Percentiles rank a stretch among this genome's conserved stretches.
These are phyloP conservation scores for Candida sanyaensis DNA, from an alignment of 1,139 yeast genomes.

Conservation along the genomic window DNA sequence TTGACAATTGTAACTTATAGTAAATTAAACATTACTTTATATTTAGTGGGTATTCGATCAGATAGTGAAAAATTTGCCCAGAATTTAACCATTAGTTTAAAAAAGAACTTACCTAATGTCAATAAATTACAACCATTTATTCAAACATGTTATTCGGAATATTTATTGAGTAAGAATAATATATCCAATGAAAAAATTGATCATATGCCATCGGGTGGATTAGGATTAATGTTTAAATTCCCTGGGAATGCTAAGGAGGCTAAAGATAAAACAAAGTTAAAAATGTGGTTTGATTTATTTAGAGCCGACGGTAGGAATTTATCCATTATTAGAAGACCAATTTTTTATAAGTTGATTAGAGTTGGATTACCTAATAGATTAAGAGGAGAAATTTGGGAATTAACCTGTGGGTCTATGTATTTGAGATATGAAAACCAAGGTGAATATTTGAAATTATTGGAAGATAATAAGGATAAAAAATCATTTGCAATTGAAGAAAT, in stretches of 20 bases:
- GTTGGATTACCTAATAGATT: slow-evolving; percentile 91
- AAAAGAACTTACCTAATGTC: slow-evolving; percentile 65
- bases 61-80: slow-evolving; percentile 82
- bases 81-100: slow-evolving; percentile 60
- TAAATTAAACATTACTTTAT: slow-evolving; percentile 62
- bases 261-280: slow-evolving; percentile 82
- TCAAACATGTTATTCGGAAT: slow-evolving; percentile 81
- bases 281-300: slow-evolving; percentile 92
- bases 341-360: slow-evolving; percentile 78
- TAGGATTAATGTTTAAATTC: slow-evolving; percentile 78
- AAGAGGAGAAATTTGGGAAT: slow-evolving; percentile 96
- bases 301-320: slow-evolving; percentile 82
- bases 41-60: slow-evolving; percentile 76
- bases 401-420: slow-evolving; percentile 85
- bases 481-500: slow-evolving; percentile 94
- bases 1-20: slow-evolving; percentile 71
- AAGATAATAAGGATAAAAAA: slow-evolving; percentile 58
- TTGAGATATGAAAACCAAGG: slow-evolving; percentile 63
- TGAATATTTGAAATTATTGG: slow-evolving; percentile 59
- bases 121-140: slow-evolving; percentile 65
- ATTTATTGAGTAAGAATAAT: slow-evolving; percentile 65
- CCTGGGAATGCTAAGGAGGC: slow-evolving; percentile 85
- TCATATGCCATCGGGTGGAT: slow-evolving; percentile 76
- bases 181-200: slow-evolving; percentile 45
- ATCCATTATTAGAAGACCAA: slow-evolving; percentile 70